phyloP scores from a whole-genome alignment of 768 basidiomycete genomes.

The Arthromyces matolae region DNA sequence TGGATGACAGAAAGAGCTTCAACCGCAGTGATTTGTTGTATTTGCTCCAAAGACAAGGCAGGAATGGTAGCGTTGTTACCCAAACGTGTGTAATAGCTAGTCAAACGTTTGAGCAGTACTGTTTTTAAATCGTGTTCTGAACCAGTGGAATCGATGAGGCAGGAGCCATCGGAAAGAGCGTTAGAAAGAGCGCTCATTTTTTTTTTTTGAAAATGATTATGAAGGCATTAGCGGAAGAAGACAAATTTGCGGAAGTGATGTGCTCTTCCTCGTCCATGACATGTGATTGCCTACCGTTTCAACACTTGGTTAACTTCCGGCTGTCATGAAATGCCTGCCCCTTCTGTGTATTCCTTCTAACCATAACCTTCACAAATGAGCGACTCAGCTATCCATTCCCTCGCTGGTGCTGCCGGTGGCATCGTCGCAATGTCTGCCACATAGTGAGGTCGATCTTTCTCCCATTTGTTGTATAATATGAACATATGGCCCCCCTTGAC shows the following conservation, averaged over 20 bases:
- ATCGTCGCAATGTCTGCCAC: conserved; percentile 88
- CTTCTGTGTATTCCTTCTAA: neutral
- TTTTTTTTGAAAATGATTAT: neutral
- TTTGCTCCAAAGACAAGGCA: conserved; percentile 30
- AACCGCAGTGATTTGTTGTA: conserved; percentile 51
- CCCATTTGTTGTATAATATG: conserved; percentile 4
- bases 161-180: conserved; percentile 32
- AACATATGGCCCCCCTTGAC: no score
- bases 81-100: conserved; percentile 33
- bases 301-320: conserved; percentile 7
- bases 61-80: conserved; percentile 15
- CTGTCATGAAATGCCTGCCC: neutral
- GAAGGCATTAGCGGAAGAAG: neutral
- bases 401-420: conserved; percentile 89
- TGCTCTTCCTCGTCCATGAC: no score
- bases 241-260: neutral
- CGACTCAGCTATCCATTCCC: conserved; percentile 82
- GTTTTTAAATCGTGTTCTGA: conserved; percentile 30
- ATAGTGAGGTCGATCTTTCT: conserved; percentile 60
- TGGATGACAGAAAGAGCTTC: conserved; percentile 51
- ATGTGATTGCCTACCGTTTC: conserved; percentile 10
- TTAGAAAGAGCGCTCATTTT: conserved; percentile 21
- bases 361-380: conserved; percentile 36
- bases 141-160: conserved; percentile 33
- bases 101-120: conserved; percentile 36